These are phyloP conservation scores for Sordaria brevicollis DNA, from an alignment of 495 filamentous ascomycete genomes.

Conservation along the genomic window DNA sequence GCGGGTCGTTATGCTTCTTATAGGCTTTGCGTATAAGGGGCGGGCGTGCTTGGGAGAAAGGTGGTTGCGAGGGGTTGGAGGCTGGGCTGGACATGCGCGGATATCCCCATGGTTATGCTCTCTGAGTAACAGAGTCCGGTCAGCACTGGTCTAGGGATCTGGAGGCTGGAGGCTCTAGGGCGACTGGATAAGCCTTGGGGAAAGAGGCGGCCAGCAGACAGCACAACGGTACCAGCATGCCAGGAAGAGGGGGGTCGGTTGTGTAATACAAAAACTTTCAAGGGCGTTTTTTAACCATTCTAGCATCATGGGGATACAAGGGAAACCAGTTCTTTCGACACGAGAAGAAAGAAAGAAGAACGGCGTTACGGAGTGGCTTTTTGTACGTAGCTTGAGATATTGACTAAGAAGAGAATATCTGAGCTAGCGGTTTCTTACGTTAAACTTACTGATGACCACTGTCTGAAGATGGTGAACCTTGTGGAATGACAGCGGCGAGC, in stretches of 20 bases:
- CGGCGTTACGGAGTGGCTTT: not conserved
- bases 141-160: not conserved
- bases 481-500: no score
- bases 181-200: not conserved
- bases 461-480: no score
- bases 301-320: not conserved
- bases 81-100: no score
- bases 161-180: not conserved
- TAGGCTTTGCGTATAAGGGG: slow-evolving; percentile 39
- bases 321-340: not conserved
- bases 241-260: not conserved
- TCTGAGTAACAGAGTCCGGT: not conserved
- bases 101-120: not conserved
- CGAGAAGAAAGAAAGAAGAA: not conserved
- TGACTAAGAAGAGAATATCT: not conserved
- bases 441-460: no score
- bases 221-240: not conserved
- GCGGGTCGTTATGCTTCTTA: slow-evolving; percentile 73
- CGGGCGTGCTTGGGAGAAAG: not conserved
- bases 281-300: not conserved
- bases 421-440: no score
- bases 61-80: not conserved
- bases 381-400: not conserved
- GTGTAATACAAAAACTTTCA: not conserved
- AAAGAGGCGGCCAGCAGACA: not conserved